Base-by-base conservation (phyloP, 2,329 filamentous ascomycete genomes). In the Monosporascus sp. region DNA sequence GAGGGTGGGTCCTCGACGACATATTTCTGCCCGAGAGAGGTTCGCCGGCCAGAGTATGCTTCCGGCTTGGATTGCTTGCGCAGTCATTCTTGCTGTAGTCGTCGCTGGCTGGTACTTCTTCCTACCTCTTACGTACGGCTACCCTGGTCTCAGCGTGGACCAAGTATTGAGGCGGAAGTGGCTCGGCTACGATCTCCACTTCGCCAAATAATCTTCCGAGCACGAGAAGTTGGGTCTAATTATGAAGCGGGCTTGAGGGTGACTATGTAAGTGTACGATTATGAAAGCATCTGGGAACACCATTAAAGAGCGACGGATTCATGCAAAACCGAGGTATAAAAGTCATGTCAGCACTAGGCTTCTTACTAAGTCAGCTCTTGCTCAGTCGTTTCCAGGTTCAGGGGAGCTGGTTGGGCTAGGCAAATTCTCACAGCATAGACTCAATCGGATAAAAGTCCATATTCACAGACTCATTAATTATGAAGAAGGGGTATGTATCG, bases 111-210 rank as follows among this genome's bases (percentile, higher is more conserved):
- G 94, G 84, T 88, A 87, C 72, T 97, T 89, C 81, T 99, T 96
- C 78, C 82, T 95, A 59, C 94, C 94, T 20, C 76, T 99, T 67
- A 99, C 94, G 1, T 99, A 99, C 70, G 94, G 94, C 51, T 92
- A 89, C 69, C 94, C 94, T 5, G 93, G 93, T 37, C 79, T 99
- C 65, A 83, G 79, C 52, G 87, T 96, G 18, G 83, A 86, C 14
- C 79, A 91, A 68, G 88, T 99, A 31, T 74, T 88, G 58, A 81
- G 86, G 58, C 86, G 94, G 71, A 97, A 97, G 79, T 97, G 93
- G 93, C 79, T 99, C 60, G 89, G 89, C 59, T 99, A 97, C 70
- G 94, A 99, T 71, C 80, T 99, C 69, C 94, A 99, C 76, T 99
- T 99, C 77, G 94, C 94, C 55, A 99, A 99, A 83, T 99, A 88